Base-by-base conservation (phyloP, 371 early-diverging fungal genomes). In the Haplosporangium sp. region DNA sequence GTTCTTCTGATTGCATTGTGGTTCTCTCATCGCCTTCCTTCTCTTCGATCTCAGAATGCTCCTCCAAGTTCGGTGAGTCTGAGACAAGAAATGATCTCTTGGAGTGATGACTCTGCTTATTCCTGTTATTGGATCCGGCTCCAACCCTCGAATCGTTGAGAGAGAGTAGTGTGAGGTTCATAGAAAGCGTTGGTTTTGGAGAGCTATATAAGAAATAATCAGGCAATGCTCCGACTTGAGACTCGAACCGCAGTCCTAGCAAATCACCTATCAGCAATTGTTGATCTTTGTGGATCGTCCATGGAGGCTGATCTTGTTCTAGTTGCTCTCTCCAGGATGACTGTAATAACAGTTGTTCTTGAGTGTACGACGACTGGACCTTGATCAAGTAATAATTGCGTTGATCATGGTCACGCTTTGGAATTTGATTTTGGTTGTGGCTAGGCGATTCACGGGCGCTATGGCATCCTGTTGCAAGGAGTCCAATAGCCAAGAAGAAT, bases 201-300 rank as follows among this genome's bases (percentile, higher is more conserved):
- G 59, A 48, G 17, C 72, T 72, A 42, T 65, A 77, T 4, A 77
- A 58, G 63, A 69, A 69, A 39, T 77, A 77, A 20, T 77, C 72
- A n/a, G 56, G 69, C 34, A 77, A 48, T 8, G 57, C 20, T 5
- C 77, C 77, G 0, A 77, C 77, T 6, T 63, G 47, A n/a, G 72
- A 69, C 60, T 72, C 77, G 37, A 72, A 77, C 13, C 65, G 56
- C 19, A 77, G 63, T 13, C 66, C 63, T 15, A 77, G 47, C 57
- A 77, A 19, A 11, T 65, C 44, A 38, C 77, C 77, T 44, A 77
- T 40, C 7, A 50, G 15, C n/a, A 48, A 55, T 20, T 67, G 71
- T 56, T 85, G 47, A 69, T 78, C 67, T 56, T 84, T 84, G 11
- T 84, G 84, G 2, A 84, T 72, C 20, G 65, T 74, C 76, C 77